Percentiles rank a stretch among this genome's conserved stretches.
Evolutionary conservation across 805 yeast species (phyloP).

Genomic region (Suhomyces prunicola): DNA sequence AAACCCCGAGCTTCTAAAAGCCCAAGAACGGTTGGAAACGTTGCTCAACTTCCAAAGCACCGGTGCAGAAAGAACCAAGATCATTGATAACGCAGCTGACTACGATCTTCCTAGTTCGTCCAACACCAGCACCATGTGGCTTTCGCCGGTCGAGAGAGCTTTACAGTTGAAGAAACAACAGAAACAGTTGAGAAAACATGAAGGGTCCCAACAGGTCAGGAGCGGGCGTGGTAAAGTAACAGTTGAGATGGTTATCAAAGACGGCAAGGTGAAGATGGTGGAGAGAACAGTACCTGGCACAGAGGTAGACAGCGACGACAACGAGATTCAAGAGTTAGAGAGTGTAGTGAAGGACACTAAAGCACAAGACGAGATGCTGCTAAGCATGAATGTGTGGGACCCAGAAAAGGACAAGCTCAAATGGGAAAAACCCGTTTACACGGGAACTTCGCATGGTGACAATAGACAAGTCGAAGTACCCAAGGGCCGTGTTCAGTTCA

Average conservation of each 20-base stretch:
- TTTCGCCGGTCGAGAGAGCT: conserved; percentile 83
- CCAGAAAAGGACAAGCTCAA: conserved; percentile 49
- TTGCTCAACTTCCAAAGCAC: conserved; percentile 78
- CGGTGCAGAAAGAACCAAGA: conserved; percentile 84
- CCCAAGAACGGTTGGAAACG: conserved; percentile 71
- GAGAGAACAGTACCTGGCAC: conserved; percentile 34
- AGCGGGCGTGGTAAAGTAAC: conserved; percentile 73
- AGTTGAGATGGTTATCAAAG: conserved; percentile 71
- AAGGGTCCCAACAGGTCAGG: conserved; percentile 52
- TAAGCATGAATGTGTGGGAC: conserved; percentile 54
- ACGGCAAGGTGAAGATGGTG: conserved; percentile 73
- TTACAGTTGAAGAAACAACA: conserved; percentile 85
- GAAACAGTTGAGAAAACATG: conserved; percentile 60
- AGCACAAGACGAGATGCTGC: conserved; percentile 25
- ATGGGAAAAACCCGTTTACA: conserved; percentile 55
- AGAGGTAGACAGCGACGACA: conserved; percentile 23
- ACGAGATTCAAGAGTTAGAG: conserved; percentile 37
- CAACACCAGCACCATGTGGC: conserved; percentile 60
- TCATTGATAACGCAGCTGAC: conserved; percentile 91
- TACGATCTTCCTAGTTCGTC: conserved; percentile 58
- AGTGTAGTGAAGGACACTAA: conserved; percentile 23
- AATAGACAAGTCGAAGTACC: neutral
- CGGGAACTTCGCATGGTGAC: conserved; percentile 7
- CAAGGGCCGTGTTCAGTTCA: conserved; percentile 26
- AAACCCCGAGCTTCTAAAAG: conserved; percentile 62